Evolutionary conservation across 2,329 filamentous ascomycete genomes (phyloP).

Genomic region (Coniochaeta pulveracea): DNA sequence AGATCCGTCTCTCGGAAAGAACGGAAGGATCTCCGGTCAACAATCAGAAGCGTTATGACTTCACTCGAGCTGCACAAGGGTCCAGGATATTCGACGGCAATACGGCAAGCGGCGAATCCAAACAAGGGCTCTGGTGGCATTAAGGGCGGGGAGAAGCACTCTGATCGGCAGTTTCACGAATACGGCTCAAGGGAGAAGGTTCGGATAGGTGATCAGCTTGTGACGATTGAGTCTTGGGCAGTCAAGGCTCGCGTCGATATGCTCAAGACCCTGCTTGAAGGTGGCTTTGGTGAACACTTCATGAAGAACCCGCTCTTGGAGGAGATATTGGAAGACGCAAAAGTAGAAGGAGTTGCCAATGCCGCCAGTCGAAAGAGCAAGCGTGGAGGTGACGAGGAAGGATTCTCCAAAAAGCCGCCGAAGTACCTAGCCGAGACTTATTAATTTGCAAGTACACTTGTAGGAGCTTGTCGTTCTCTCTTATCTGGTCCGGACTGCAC

Average conservation of each 20-base stretch:
- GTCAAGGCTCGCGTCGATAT: conserved; percentile 34
- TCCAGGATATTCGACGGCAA: conserved; percentile 40
- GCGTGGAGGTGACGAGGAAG: not conserved
- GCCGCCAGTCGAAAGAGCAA: conserved; percentile 1
- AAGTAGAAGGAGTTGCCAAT: conserved; percentile 16
- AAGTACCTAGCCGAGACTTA: no score
- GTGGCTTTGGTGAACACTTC: conserved; percentile 29
- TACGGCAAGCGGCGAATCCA: conserved; percentile 26
- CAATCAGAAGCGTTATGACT: conserved; percentile 39
- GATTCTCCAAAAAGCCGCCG: not conserved
- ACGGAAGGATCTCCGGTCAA: conserved; percentile 33
- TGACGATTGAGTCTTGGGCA: conserved; percentile 40
- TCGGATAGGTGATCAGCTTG: conserved; percentile 31
- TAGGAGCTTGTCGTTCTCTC: no score
- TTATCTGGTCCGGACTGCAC: no score
- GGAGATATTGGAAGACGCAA: conserved; percentile 21
- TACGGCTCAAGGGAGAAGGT: conserved; percentile 42
- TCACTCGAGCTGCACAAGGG: conserved; percentile 43
- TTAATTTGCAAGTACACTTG: no score
- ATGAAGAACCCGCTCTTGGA: conserved; percentile 25
- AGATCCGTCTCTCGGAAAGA: conserved; percentile 38
- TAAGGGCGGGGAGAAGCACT: conserved; percentile 31
- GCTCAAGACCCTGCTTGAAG: conserved; percentile 34
- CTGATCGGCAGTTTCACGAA: conserved; percentile 28
- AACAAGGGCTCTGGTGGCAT: conserved; percentile 27